Evolutionary conservation across 1,139 yeast species (phyloP), one percentile per base, ranked within the genome.

Genomic region (Suhomyces ambrosiae): DNA sequence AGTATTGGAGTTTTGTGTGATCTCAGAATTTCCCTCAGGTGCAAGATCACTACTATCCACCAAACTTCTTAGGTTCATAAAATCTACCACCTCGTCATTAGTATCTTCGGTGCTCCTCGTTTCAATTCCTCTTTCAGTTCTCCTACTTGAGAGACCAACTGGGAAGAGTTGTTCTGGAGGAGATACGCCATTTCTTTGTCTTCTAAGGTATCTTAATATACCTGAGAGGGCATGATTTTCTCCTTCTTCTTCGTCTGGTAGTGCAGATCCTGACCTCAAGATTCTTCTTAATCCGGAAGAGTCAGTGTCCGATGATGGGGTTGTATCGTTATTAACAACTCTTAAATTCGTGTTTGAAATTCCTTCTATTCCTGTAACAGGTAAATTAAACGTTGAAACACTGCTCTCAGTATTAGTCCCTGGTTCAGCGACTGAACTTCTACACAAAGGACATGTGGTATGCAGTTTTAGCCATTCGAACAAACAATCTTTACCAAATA

Each of bases 391-490:
- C 5, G 36, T 29, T 10, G 41, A 29, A 23, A 38, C 26, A 17
- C 23, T 28, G 14, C 25, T 35, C n/a, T 35, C 34, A 23, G 19
- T 27, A 19, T 22, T 23, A 6, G 27, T 15, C n/a, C n/a, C n/a
- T 5, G 45, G 44, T 29, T 45, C 49, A 4, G 73, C 76, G 18
- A 85, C 76, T 2, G 74, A 67, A 18, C 65, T 65, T 42, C 96
- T 76, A 54, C 97, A 88, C 38, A 87, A 64, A 0, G 97, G 97
- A 58, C 97, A 88, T 1, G 87, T 78, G 23, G 78, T 69, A 41
- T 83, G 79, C 32, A 71, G 66, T 42, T 72, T 71, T 36, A 88
- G 74, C 97, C 97, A 88, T 48, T 82, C 84, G 44, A 68, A 72
- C 27, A 86, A 64, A 62, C 97, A 88, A 18, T 74, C 74, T 45